Conservation (phyloP, 768 basidiomycete genomes). For the Pleurotus sapidus region DNA sequence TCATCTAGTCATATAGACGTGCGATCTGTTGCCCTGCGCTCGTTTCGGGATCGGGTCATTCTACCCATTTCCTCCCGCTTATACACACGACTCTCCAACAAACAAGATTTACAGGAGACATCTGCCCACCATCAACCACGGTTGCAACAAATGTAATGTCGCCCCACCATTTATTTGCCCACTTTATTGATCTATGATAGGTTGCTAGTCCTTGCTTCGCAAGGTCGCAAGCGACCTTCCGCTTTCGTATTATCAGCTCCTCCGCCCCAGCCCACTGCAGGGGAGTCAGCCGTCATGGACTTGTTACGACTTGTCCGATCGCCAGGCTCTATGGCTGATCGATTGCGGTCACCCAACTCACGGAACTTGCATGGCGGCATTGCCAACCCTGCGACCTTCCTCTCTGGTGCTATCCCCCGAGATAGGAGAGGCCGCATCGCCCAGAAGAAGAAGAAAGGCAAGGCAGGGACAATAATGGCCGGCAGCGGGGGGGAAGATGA, state of each 20-base stretch:
- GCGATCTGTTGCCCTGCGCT: constrained; percentile 71
- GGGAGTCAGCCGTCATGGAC: constrained; percentile 67
- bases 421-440: constrained; percentile 79
- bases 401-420: constrained; percentile 70
- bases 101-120: constrained; percentile 57
- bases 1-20: constrained; percentile 69
- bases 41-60: constrained; percentile 79
- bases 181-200: constrained; percentile 27
- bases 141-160: constrained; percentile 74
- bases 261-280: constrained; percentile 51
- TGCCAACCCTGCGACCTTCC: constrained; percentile 45
- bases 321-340: constrained; percentile 40
- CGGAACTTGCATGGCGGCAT: constrained; percentile 13
- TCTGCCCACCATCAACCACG: constrained; percentile 62
- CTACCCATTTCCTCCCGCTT: constrained; percentile 60
- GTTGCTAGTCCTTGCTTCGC: constrained; percentile 74
- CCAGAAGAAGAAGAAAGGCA: constrained; percentile 36
- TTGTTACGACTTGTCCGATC: constrained; percentile 63
- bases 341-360: constrained; percentile 23
- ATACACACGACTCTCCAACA: constrained; percentile 51
- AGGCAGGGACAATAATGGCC: constrained; percentile 26
- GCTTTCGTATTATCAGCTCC: constrained; percentile 61
- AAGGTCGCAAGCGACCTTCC: constrained; percentile 55
- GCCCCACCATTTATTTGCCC: not conserved
- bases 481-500: constrained; percentile 27